phyloP scores from a whole-genome alignment of 441 rosid species.

The Pelargonium fulgidum region DNA sequence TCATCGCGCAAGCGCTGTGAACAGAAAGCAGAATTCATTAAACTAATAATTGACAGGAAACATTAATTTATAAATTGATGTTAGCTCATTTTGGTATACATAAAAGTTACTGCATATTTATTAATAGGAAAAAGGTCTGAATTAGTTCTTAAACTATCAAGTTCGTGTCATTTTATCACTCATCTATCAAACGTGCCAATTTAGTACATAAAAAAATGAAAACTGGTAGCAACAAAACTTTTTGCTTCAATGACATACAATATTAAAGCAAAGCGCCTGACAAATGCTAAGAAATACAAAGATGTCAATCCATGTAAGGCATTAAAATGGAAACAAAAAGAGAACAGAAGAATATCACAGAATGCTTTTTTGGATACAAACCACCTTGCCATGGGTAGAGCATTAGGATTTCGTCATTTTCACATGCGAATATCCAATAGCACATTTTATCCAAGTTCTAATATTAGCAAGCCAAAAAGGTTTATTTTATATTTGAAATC shows the following conservation, averaged over 20 bases:
- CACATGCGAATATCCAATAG: background rate
- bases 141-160: no score
- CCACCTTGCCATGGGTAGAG: background rate
- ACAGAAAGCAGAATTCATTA: slow-evolving; percentile 21
- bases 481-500: background rate
- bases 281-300: background rate
- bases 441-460: background rate
- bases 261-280: slow-evolving; percentile 4
- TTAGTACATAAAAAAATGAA: background rate
- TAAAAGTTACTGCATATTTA: no score
- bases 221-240: background rate
- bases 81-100: no score
- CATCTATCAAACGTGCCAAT: no score
- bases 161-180: no score
- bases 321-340: background rate
- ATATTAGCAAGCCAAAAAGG: background rate
- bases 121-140: no score
- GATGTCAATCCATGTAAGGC: background rate
- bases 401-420: background rate
- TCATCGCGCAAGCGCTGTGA: slow-evolving; percentile 81
- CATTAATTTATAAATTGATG: no score
- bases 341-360: slow-evolving; percentile 3
- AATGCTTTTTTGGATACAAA: background rate
- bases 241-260: background rate
- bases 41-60: background rate